Evolutionary conservation across 257 asterid species (phyloP).

Genomic region (Nemophila menziesii): DNA sequence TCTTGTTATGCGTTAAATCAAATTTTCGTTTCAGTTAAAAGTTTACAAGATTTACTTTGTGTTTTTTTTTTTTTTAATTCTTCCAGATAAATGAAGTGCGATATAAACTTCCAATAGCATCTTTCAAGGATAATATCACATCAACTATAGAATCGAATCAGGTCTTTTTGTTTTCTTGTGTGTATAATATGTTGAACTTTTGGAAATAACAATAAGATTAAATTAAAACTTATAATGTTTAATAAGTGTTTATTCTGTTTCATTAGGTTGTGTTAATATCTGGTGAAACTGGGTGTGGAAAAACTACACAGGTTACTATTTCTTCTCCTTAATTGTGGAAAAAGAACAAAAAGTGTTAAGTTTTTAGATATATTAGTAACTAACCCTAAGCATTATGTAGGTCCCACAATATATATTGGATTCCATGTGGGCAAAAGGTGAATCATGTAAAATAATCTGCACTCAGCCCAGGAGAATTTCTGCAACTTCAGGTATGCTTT

Average conservation of each 20-base stretch:
- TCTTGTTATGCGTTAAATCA: background rate
- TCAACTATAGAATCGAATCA: constrained; percentile 60
- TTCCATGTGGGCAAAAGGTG: constrained; percentile 76
- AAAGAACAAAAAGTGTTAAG: no score
- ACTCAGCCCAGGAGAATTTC: constrained; percentile 93
- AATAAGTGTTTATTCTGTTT: constrained; percentile 8
- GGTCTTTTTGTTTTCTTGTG: constrained; percentile 26
- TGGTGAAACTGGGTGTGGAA: constrained; percentile 99
- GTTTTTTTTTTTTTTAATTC: constrained; percentile 10
- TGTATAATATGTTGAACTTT: background rate
- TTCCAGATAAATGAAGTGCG: constrained; percentile 51
- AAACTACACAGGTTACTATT: constrained; percentile 72
- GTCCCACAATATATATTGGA: constrained; percentile 91
- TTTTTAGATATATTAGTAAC: no score
- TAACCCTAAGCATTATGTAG: constrained; percentile 35
- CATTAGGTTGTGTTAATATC: constrained; percentile 80
- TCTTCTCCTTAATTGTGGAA: no score
- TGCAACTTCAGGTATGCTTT: constrained; percentile 65
- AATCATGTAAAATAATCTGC: constrained; percentile 77
- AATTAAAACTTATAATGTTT: no score
- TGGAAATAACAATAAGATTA: no score
- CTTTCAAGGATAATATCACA: constrained; percentile 59
- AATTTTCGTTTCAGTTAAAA: background rate
- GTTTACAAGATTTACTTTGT: constrained; percentile 1
- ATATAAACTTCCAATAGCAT: constrained; percentile 83